Evolutionary conservation across 495 filamentous ascomycete species (phyloP).

Genomic region (Aspergillus funiculosus): DNA sequence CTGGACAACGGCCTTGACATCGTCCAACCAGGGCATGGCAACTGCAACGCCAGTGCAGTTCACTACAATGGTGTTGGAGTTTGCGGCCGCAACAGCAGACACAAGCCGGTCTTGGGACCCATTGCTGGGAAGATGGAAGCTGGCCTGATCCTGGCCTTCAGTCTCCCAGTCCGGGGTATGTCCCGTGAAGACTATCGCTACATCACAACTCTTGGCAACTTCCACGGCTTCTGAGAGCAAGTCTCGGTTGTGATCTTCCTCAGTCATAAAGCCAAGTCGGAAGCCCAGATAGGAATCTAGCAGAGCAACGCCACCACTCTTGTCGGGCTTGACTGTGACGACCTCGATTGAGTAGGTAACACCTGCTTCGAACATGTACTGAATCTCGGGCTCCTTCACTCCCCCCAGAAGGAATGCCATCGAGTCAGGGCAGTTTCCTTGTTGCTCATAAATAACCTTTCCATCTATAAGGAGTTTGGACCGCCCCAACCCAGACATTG

Average conservation of each 20-base stretch:
- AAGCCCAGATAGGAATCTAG: conserved; percentile 9
- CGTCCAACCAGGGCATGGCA: conserved; percentile 61
- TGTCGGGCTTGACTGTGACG: neutral
- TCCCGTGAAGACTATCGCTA: conserved; percentile 16
- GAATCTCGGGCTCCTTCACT: conserved; percentile 10
- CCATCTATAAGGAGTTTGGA: conserved; percentile 9
- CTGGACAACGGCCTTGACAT: conserved; percentile 75
- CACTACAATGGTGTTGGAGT: conserved; percentile 80
- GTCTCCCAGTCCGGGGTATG: conserved; percentile 16
- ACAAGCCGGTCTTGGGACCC: conserved; percentile 61
- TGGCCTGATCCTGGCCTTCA: conserved; percentile 60
- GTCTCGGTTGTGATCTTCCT: conserved; percentile 12
- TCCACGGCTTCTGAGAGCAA: conserved; percentile 11
- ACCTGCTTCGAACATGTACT: conserved; percentile 10
- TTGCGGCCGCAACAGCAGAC: conserved; percentile 59
- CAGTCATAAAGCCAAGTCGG: conserved; percentile 13
- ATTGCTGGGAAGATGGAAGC: conserved; percentile 60
- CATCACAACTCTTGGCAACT: conserved; percentile 8
- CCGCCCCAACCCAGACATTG: conserved; percentile 10
- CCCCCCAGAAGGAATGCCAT: conserved; percentile 13
- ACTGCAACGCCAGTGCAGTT: conserved; percentile 72
- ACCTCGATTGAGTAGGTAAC: conserved; percentile 4
- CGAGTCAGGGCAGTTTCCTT: conserved; percentile 14
- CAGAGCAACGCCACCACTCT: neutral
- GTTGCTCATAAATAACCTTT: conserved; percentile 12